Conservation (phyloP, 768 basidiomycete genomes). For the Psilocybe azurescens region DNA sequence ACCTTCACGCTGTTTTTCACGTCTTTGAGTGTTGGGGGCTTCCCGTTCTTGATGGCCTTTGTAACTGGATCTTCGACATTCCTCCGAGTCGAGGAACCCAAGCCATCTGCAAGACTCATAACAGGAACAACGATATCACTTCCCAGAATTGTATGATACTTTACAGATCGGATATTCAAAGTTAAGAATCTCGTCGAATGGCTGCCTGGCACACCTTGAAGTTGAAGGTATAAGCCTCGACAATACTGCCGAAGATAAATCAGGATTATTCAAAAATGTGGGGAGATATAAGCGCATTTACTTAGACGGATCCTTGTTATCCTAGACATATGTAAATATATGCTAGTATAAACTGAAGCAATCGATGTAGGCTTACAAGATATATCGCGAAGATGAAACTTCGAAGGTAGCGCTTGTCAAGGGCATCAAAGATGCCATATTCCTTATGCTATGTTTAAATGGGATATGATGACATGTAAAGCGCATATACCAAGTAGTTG, state of each 20-base stretch:
- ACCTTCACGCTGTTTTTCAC: conserved; percentile 87
- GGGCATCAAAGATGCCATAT: conserved; percentile 84
- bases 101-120: conserved; percentile 71
- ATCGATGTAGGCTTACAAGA: conserved; percentile 53
- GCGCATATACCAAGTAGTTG: conserved; percentile 65
- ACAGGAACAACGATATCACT: conserved; percentile 65
- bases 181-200: neutral
- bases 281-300: conserved; percentile 23
- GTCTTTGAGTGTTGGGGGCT: conserved; percentile 74
- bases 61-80: conserved; percentile 58
- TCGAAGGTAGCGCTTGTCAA: conserved; percentile 83
- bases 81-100: conserved; percentile 40
- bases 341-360: neutral
- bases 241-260: conserved; percentile 53
- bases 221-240: conserved; percentile 90
- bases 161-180: neutral
- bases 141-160: conserved; percentile 77
- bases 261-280: neutral
- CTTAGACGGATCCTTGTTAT: conserved; percentile 85
- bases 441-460: conserved; percentile 54
- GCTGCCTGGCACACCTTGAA: conserved; percentile 58
- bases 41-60: conserved; percentile 63
- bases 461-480: conserved; percentile 2
- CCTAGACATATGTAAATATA: conserved; percentile 46
- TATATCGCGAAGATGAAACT: conserved; percentile 89